Percentiles rank a stretch among this genome's conserved stretches.
These are phyloP conservation scores for Lantana camara DNA, from an alignment of 257 asterid species.

Conservation along the genomic window DNA sequence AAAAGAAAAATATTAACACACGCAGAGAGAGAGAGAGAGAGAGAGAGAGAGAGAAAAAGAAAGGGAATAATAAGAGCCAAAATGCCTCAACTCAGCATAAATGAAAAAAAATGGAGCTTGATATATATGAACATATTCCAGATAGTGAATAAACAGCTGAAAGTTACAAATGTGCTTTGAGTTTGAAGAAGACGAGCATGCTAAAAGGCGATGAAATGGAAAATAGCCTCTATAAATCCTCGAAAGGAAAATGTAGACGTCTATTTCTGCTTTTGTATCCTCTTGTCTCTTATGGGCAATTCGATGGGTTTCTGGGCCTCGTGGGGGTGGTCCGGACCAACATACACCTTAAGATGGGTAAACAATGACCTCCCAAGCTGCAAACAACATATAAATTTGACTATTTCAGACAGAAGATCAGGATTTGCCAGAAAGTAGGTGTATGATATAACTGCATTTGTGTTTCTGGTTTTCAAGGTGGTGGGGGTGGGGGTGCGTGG, in stretches of 20 bases:
- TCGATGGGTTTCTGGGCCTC: conserved; percentile 85
- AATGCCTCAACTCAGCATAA: neutral
- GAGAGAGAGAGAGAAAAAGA: conserved; percentile 8
- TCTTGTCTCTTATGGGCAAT: conserved; percentile 86
- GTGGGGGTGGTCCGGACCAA: conserved; percentile 90
- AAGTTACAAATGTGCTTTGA: conserved; percentile 3
- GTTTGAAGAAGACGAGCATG: conserved; percentile 7
- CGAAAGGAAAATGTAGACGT: neutral
- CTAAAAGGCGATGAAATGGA: neutral
- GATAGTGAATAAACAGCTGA: conserved; percentile 13
- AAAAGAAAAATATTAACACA: neutral
- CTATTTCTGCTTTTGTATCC: conserved; percentile 60
- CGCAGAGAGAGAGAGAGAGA: neutral
- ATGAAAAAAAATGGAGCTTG: conserved; percentile 12
- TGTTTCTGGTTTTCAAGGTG: too few species aligned
- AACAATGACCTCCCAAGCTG: conserved; percentile 92
- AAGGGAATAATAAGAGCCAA: neutral
- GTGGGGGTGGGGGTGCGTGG: too few species aligned
- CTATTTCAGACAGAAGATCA: neutral
- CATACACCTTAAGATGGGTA: conserved; percentile 85
- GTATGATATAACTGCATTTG: too few species aligned
- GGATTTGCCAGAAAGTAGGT: neutral
- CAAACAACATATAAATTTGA: conserved; percentile 30
- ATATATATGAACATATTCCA: neutral
- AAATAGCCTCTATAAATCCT: conserved; percentile 2